Evolutionary conservation across 169 alveolate species (phyloP).

Genomic region (Ichthyophthirius multifiliis): DNA sequence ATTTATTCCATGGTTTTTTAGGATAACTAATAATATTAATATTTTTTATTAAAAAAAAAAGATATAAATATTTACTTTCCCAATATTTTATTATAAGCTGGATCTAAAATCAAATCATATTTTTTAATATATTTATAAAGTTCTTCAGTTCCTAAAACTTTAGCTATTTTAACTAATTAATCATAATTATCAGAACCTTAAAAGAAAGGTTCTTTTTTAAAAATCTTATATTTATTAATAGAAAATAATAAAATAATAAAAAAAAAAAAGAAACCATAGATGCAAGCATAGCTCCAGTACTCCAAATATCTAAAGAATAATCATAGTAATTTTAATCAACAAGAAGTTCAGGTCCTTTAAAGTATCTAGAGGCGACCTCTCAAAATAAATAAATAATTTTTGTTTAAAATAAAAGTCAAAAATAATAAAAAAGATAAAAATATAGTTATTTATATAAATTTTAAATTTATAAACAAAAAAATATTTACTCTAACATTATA

Average conservation of each 20-base stretch:
- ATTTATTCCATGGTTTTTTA: constrained; percentile 55
- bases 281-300: constrained; percentile 98
- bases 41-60: not conserved
- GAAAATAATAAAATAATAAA: constrained; percentile 84
- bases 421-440: not conserved
- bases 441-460: not conserved
- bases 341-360: constrained; percentile 98
- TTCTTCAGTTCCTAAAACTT: constrained; percentile 90
- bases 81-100: constrained; percentile 40
- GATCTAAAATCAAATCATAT: constrained; percentile 38
- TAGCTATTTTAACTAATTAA: constrained; percentile 97
- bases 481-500: constrained; percentile 97
- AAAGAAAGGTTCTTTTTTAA: constrained; percentile 92
- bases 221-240: constrained; percentile 47
- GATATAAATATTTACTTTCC: constrained; percentile 35
- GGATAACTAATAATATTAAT: constrained; percentile 11
- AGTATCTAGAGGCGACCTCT: constrained; percentile 89
- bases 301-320: constrained; percentile 98
- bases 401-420: not conserved
- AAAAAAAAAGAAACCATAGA: constrained; percentile 38
- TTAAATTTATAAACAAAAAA: not conserved
- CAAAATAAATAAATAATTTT: not conserved
- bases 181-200: constrained; percentile 97
- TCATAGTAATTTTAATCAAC: constrained; percentile 95
- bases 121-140: constrained; percentile 53